Evolutionary conservation across 2,329 filamentous ascomycete genomes (phyloP).

Genomic region (Fusarium torreyae): DNA sequence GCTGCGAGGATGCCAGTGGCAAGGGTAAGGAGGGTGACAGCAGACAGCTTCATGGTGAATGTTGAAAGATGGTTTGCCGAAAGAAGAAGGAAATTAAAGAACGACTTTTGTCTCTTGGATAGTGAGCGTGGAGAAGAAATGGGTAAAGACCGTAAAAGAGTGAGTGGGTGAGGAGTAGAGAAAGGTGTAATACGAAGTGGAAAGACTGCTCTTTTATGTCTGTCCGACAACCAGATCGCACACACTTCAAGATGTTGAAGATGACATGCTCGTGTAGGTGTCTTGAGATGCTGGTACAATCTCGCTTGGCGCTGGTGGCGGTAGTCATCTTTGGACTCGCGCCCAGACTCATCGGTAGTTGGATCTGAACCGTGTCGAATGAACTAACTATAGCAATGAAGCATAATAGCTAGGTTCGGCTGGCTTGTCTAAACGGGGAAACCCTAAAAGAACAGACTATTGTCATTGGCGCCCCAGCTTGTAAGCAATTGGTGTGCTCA

Average conservation of each 20-base stretch:
- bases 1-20: slow-evolving; percentile 38
- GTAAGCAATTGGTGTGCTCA: slow-evolving; percentile 12
- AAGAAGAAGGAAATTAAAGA: slow-evolving; percentile 2
- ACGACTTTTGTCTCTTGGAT: slow-evolving; percentile 2
- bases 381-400: not conserved
- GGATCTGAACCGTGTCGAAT: not conserved
- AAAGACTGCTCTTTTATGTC: slow-evolving; percentile 23
- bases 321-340: not conserved
- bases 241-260: slow-evolving; percentile 1
- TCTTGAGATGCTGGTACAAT: slow-evolving; percentile 4
- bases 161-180: slow-evolving; percentile 27
- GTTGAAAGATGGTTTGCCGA: not conserved
- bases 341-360: not conserved
- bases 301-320: slow-evolving; percentile 8
- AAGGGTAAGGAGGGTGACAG: slow-evolving; percentile 36
- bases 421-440: not conserved
- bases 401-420: not conserved
- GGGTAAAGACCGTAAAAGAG: slow-evolving; percentile 19
- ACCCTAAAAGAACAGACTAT: not conserved
- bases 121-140: slow-evolving; percentile 7
- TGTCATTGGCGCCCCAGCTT: not conserved
- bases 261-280: not conserved
- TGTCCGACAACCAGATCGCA: not conserved
- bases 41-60: slow-evolving; percentile 39
- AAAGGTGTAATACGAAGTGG: not conserved